Base-by-base conservation (phyloP, 371 early-diverging fungal species). In the Lichtheimia corymbifera region DNA sequence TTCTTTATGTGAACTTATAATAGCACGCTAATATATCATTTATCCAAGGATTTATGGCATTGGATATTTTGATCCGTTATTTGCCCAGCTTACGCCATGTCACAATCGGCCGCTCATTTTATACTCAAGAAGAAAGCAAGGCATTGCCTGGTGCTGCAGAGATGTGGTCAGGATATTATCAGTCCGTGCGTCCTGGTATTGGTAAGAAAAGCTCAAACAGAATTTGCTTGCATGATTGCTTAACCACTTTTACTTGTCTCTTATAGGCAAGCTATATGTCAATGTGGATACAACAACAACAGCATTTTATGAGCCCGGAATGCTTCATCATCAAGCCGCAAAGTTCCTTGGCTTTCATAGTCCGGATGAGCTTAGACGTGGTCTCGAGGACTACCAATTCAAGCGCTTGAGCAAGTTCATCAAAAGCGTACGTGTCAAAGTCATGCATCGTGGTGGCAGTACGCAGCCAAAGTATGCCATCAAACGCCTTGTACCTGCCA, bases 101-200 rank as follows among this genome's bases (percentile, higher is more conserved):
- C 5, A 90, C 86, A 17, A 83, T 93, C 28, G 94, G 93, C 20
- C 83, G 95, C 0, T 94, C 93, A 9, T 95, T 94, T 74, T 96
- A 85, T 67, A 92, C 90, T 3, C 83, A 88, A 14, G 78, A 80
- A 18, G 85, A 85, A 27, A 74, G 83, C 0, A 64, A 68, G n/a
- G 50, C 72, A 0, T 79, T 86, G 24, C 75, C 76, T 41, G 90
- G 90, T 47, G 95, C 93, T 18, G 78, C 88, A 14, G 94, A 93
- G 72, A 84, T 93, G 11, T 94, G 95, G 95, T 87, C 88, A 64
- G 97, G 97, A 5, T 93, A 85, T 71, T 93, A 91, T 61, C 93
- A 94, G 65, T 89, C 91, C 18, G 83, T 92, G 17, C 80, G 90
- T 5, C 91, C 95, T 12, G 79, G 89, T 50, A 35, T 70, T 3